Conservation (phyloP, 208 protist species). For the Trypanosoma lewisi region DNA sequence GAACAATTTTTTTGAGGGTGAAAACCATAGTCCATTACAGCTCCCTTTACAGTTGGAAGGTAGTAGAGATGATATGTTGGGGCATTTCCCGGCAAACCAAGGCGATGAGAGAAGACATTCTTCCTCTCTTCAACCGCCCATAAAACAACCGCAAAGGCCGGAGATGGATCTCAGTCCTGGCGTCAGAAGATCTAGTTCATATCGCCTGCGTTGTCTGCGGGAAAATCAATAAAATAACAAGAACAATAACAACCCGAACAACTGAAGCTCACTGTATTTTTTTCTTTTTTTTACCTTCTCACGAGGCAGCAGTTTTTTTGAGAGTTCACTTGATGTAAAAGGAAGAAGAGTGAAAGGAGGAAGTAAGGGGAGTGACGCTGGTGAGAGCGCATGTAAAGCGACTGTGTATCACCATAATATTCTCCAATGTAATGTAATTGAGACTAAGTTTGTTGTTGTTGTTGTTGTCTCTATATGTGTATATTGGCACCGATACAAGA, state of each 20-base stretch:
- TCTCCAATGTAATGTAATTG: no score
- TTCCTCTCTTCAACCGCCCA: not conserved
- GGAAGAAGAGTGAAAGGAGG: no score
- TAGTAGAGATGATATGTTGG: not conserved
- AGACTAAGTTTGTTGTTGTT: no score
- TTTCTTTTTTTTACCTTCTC: constrained; percentile 15
- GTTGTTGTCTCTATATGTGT: no score
- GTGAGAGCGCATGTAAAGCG: no score
- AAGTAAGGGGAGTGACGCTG: no score
- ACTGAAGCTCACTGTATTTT: no score
- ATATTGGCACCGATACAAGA: no score
- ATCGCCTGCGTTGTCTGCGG: not conserved
- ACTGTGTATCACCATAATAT: no score
- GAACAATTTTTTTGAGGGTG: not conserved
- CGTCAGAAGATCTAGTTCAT: not conserved
- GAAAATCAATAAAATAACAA: not conserved
- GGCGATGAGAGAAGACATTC: not conserved
- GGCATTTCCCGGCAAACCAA: not conserved
- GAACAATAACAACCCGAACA: no score
- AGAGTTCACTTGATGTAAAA: no score
- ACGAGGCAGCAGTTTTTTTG: no score
- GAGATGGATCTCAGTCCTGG: not conserved
- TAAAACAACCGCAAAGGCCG: not conserved
- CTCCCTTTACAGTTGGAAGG: not conserved
- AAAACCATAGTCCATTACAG: not conserved